Percentiles rank a stretch among this genome's conserved stretches.
These are phyloP conservation scores for Abelmoschus esculentus DNA, from an alignment of 345 rosid species.

Conservation along the genomic window DNA sequence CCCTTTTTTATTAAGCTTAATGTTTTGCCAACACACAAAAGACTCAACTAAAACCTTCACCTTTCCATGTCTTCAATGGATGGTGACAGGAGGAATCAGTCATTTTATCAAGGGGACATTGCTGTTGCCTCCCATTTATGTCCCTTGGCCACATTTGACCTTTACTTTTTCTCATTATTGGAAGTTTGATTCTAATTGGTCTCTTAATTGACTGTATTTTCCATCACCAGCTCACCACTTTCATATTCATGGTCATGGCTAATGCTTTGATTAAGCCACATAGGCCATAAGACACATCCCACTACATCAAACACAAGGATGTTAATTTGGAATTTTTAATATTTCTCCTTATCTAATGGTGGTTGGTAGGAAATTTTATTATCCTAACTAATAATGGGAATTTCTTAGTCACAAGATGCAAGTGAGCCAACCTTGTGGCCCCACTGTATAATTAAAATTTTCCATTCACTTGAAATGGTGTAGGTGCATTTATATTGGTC, in stretches of 20 bases:
- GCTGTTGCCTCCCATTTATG: not conserved
- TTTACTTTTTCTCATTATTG: not conserved
- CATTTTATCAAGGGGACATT: constrained; percentile 9
- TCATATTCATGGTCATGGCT: not conserved
- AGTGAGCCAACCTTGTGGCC: constrained; percentile 11
- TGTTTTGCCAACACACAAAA: constrained; percentile 7
- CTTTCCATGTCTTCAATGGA: constrained; percentile 9
- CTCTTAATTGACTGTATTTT: not conserved
- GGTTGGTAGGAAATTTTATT: not conserved
- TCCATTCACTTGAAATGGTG: not conserved
- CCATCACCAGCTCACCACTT: constrained; percentile 1
- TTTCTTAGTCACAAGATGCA: constrained; percentile 15
- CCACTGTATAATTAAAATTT: constrained; percentile 11
- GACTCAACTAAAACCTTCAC: not conserved
- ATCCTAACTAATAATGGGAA: not conserved
- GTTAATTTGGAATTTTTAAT: not conserved
- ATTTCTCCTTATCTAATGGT: not conserved
- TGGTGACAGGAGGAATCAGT: constrained; percentile 13
- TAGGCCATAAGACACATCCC: not conserved
- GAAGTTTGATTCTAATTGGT: constrained; percentile 3
- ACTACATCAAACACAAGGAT: constrained; percentile 9
- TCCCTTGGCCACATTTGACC: constrained; percentile 9
- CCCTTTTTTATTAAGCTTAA: constrained; percentile 8
- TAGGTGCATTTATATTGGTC: constrained; percentile 8
- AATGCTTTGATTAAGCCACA: too few relatives aligned